Conservation (phyloP, 2,329 filamentous ascomycete genomes). For the Drechslerella stenobrocha region DNA sequence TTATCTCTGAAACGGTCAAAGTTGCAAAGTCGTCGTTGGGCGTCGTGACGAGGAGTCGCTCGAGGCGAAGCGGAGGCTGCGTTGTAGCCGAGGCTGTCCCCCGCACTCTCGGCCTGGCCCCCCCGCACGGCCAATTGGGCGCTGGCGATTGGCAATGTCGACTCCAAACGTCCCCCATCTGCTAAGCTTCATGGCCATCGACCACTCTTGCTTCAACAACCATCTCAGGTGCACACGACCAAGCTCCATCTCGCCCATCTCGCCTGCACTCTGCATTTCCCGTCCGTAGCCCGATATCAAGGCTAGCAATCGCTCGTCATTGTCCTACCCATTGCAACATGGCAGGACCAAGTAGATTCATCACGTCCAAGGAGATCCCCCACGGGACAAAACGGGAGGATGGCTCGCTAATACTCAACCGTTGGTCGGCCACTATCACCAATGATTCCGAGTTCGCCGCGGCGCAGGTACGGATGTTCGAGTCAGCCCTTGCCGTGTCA, state of each 20-base stretch:
- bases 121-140: slow-evolving; percentile 27
- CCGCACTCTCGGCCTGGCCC: slow-evolving; percentile 20
- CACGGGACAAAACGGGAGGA: slow-evolving; percentile 55
- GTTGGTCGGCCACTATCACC: slow-evolving; percentile 81
- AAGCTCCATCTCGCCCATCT: background rate
- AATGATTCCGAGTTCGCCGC: slow-evolving; percentile 86
- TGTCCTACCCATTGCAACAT: slow-evolving; percentile 7
- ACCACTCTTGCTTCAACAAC: background rate
- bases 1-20: slow-evolving; percentile 2
- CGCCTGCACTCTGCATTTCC: background rate
- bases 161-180: background rate
- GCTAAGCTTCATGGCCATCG: background rate
- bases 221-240: slow-evolving; percentile 23
- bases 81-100: slow-evolving; percentile 21
- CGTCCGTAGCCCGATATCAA: background rate
- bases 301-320: background rate
- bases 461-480: slow-evolving; percentile 67
- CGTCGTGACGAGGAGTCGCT: slow-evolving; percentile 22
- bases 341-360: slow-evolving; percentile 49
- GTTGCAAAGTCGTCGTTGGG: background rate
- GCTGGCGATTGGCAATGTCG: slow-evolving; percentile 26
- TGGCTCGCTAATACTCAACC: slow-evolving; percentile 72
- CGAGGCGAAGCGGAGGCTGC: slow-evolving; percentile 18
- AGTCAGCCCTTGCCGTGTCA: background rate
- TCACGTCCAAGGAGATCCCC: slow-evolving; percentile 52